Base-by-base conservation (phyloP, 257 asterid genomes). In the Ilex asprella region DNA sequence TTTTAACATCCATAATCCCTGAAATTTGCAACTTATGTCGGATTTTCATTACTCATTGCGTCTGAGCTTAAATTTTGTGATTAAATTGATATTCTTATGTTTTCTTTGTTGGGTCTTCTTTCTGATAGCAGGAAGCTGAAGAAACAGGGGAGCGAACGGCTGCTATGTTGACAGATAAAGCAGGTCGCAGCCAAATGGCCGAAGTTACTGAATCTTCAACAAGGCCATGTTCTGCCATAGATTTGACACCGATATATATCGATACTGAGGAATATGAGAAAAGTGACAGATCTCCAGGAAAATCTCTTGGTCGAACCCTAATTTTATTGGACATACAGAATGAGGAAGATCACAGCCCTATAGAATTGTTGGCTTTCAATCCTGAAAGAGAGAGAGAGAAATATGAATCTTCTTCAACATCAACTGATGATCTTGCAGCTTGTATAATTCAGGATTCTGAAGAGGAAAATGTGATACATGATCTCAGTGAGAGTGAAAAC, bases 361-460 rank as follows among this genome's bases (percentile, higher is more conserved):
- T 60, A 62, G 72, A 52, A 12, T 16, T 69, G 5, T 14, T 39
- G 64, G 63, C 52, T 62, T 66, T 66, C 43, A 52, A 61, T 69
- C 31, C 74, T 51, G 78, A 73, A 59, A 67, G 52, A 51, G 70
- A 31, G 46, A 31, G 55, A 16, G 62, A 43, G 16, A 31, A 44
- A 55, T 3, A 46, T 10, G 62, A 27, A n/a, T 43, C 41, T 56
- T 60, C 57, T 64, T 56, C 72, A 55, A 58, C 56, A 54, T 70
- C 73, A 5, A 56, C 60, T 50, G 78, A 75, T 31, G 86, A 85
- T 64, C 62, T 68, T 47, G 65, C 56, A 27, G 56, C 73, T 27
- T 65, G 70, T 56, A 66, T 80, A 7, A 82, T 78, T 61, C 81
- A 77, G 70, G 95, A 89, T 79, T 89, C 91, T 14, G 86, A 76